Evolutionary conservation across 73 alveolate species (phyloP).

Genomic region (Tetrahymena malaccensis): DNA sequence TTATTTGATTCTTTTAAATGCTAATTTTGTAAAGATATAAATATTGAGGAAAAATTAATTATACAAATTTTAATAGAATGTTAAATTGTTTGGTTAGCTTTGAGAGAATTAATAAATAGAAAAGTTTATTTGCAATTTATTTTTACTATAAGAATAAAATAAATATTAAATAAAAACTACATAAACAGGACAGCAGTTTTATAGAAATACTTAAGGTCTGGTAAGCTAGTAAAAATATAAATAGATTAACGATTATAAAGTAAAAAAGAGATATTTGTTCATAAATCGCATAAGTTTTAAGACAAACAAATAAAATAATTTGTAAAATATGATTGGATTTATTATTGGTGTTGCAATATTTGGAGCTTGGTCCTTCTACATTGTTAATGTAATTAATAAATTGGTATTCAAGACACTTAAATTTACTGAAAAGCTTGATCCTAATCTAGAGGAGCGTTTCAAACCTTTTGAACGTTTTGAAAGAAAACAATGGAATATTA

Average conservation of each 20-base stretch:
- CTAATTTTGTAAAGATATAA: neutral
- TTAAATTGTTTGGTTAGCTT: neutral
- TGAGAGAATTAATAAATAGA: neutral
- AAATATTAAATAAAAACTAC: too few species aligned
- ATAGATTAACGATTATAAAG: too few species aligned
- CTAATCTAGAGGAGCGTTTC: neutral
- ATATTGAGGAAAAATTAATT: neutral
- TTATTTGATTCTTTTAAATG: too few species aligned
- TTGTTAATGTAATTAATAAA: neutral
- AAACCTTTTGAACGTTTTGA: slow-evolving; percentile 23
- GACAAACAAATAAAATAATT: too few species aligned
- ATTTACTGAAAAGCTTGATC: neutral
- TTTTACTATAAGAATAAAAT: too few species aligned
- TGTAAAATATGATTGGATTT: neutral
- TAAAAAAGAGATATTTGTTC: too few species aligned
- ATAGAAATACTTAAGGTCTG: neutral
- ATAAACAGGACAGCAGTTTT: neutral
- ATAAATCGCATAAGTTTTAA: too few species aligned
- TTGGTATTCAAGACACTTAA: neutral
- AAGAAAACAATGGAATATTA: slow-evolving; percentile 3
- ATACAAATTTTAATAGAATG: neutral
- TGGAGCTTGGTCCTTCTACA: neutral
- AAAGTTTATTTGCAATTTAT: too few species aligned
- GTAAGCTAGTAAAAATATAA: neutral
- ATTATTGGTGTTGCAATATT: neutral